Evolutionary conservation across 2,329 filamentous ascomycete species (phyloP).

Genomic region (Paecilomyces niveus): DNA sequence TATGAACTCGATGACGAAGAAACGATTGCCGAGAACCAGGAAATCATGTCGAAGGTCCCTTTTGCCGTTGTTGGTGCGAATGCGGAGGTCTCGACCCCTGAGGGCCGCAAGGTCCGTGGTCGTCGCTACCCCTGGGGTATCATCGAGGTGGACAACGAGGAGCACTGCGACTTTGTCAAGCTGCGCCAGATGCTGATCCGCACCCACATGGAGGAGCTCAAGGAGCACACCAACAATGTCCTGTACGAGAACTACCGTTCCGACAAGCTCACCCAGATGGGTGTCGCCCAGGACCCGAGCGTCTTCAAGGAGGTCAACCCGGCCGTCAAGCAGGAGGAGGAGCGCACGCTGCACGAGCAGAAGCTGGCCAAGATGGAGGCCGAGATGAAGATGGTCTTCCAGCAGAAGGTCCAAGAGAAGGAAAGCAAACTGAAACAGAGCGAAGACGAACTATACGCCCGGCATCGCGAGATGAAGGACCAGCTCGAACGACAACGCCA

Average conservation of each 20-base stretch:
- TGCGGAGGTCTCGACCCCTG: slow-evolving; percentile 80
- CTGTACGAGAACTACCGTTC: slow-evolving; percentile 99
- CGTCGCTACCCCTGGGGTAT: slow-evolving; percentile 97
- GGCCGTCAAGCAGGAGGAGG: slow-evolving; percentile 98
- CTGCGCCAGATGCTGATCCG: slow-evolving; percentile 99
- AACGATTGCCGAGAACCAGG: slow-evolving; percentile 99
- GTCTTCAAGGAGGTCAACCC: slow-evolving; percentile 99
- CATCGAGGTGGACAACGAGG: slow-evolving; percentile 99
- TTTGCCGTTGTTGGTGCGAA: slow-evolving; percentile 98
- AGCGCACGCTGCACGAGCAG: slow-evolving; percentile 95
- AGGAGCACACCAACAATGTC: slow-evolving; percentile 99
- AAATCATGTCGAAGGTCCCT: slow-evolving; percentile 99
- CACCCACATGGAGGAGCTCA: slow-evolving; percentile 99
- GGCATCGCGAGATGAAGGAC: slow-evolving; percentile 99
- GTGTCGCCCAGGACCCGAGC: slow-evolving; percentile 94
- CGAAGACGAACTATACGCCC: slow-evolving; percentile 96
- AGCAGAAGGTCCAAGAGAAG: slow-evolving; percentile 99
- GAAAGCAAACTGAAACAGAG: slow-evolving; percentile 99
- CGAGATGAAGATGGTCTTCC: slow-evolving; percentile 99
- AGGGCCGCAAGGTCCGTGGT: slow-evolving; percentile 92
- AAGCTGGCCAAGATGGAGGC: slow-evolving; percentile 99
- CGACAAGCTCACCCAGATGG: slow-evolving; percentile 98
- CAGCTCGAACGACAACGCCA: slow-evolving; percentile 90
- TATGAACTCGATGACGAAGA: slow-evolving; percentile 99
- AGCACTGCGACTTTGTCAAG: slow-evolving; percentile 99